Evolutionary conservation across 2,329 filamentous ascomycete species (phyloP), one percentile per base, ranked within the genome.

Genomic region (Furcasterigmium furcatum): DNA sequence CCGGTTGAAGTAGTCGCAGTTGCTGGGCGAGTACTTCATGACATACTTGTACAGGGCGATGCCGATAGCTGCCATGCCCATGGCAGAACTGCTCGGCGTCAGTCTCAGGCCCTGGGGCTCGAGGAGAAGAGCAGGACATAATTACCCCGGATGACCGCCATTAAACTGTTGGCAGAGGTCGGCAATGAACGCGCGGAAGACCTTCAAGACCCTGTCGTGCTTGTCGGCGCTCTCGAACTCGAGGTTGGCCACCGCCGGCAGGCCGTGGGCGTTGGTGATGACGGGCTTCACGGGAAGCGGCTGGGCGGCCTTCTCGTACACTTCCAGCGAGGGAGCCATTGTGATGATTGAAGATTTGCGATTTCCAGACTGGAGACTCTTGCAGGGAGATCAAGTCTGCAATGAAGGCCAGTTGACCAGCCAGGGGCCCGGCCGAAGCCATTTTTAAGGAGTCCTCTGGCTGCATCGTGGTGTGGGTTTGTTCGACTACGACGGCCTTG

Each of bases 161-260:
- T 79, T 79, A 62, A 85, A 88, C 52, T 87, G 83, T 58, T 87
- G 75, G 55, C 82, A 87, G 4, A 88, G 64, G 58, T 88, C 84
- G 38, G 84, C 81, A 47, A 87, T 82, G 24, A 87, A 64, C 41
- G 77, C 66, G 45, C 84, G 71, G 57, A 85, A 85, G 6, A 77
- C 78, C 53, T 73, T 74, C 42, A 87, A 62, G 2, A 84, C 78
- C n/a, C 39, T 19, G 35, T 46, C 46, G 34, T 46, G 46, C 29
- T 48, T 48, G 25, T 48, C 43, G 1, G 43, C 43, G 43, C 39
- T 42, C 39, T 48, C 43, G 18, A 48, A 43, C 34, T 48, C 27
- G 2, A 48, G 25, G 22, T 42, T 29, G 0, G 43, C 32, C 6
- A 48, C 27, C 10, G 46, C 43, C 0, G 46, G 43, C 7, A 48